phyloP scores from a whole-genome alignment of 2,329 filamentous ascomycete genomes.

The Aspergillus neoniger region DNA sequence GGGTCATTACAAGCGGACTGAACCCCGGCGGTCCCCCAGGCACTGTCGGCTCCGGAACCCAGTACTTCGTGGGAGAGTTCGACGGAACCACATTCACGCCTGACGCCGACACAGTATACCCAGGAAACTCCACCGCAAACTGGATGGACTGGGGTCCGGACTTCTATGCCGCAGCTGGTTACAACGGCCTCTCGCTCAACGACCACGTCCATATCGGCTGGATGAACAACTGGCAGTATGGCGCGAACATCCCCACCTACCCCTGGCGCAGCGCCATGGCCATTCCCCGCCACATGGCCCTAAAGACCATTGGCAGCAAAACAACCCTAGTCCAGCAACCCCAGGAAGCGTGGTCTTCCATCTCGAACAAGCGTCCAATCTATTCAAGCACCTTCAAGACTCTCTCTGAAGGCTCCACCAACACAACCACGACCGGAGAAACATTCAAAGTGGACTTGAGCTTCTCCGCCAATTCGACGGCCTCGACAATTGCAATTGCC shows the following conservation, averaged over 20 bases:
- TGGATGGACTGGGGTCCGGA: slow-evolving; percentile 36
- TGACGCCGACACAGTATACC: slow-evolving; percentile 20
- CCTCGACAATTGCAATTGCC: slow-evolving; percentile 22
- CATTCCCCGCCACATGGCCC: slow-evolving; percentile 24
- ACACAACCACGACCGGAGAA: neutral
- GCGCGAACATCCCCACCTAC: slow-evolving; percentile 22
- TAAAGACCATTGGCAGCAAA: slow-evolving; percentile 22
- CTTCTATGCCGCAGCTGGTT: slow-evolving; percentile 29
- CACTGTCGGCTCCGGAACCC: slow-evolving; percentile 31
- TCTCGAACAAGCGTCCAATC: neutral
- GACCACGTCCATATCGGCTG: slow-evolving; percentile 26
- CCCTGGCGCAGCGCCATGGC: slow-evolving; percentile 33
- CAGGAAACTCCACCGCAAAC: slow-evolving; percentile 22
- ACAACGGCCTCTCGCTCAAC: slow-evolving; percentile 25
- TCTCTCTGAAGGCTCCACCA: neutral
- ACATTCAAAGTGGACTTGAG: slow-evolving; percentile 22
- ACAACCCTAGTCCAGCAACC: neutral
- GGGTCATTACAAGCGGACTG: slow-evolving; percentile 27
- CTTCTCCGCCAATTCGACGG: slow-evolving; percentile 16
- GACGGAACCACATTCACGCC: slow-evolving; percentile 28
- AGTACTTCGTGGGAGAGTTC: slow-evolving; percentile 34
- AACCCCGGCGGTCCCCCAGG: slow-evolving; percentile 35
- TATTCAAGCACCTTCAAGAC: neutral
- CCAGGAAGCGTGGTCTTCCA: neutral
- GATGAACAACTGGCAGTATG: slow-evolving; percentile 39